A percentile compares a stretch with the other conserved stretches of the same genome.
These are phyloP conservation scores for Leersia perrieri DNA, from an alignment of 176 grass and related monocot species.

Conservation along the genomic window DNA sequence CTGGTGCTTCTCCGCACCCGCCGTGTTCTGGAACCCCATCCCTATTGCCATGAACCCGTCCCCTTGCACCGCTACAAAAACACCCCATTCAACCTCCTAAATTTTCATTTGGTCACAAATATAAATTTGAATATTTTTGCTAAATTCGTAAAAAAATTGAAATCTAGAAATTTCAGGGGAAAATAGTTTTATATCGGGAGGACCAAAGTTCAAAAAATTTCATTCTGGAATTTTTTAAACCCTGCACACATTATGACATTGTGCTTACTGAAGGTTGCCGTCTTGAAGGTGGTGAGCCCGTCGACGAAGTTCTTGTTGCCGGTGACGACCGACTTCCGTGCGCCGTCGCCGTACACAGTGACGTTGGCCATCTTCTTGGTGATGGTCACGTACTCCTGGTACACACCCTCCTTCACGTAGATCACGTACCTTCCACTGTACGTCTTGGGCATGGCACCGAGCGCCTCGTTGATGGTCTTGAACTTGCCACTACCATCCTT, in stretches of 20 bases:
- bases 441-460: slow-evolving; percentile 56
- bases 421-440: slow-evolving; percentile 62
- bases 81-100: too few species aligned
- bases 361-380: slow-evolving; percentile 49
- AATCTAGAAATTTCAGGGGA: too few species aligned
- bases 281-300: slow-evolving; percentile 72
- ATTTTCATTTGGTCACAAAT: too few species aligned
- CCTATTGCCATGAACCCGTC: slow-evolving; percentile 82
- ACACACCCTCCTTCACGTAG: slow-evolving; percentile 74
- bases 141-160: too few species aligned
- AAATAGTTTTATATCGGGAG: too few species aligned
- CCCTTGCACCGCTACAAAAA: slow-evolving; percentile 49
- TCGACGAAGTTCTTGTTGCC: slow-evolving; percentile 73
- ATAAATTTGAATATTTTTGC: too few species aligned
- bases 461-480: slow-evolving; percentile 61
- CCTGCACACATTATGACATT: too few species aligned
- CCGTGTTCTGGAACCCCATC: slow-evolving; percentile 88
- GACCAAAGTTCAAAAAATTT: too few species aligned
- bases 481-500: slow-evolving; percentile 68
- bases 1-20: slow-evolving; percentile 75
- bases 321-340: slow-evolving; percentile 59
- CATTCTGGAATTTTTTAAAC: too few species aligned
- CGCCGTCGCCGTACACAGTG: slow-evolving; percentile 62
- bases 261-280: slow-evolving; percentile 70
- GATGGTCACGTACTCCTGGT: slow-evolving; percentile 62